Evolutionary conservation across 2,329 filamentous ascomycete genomes (phyloP).

Genomic region (Beauveria bassiana): DNA sequence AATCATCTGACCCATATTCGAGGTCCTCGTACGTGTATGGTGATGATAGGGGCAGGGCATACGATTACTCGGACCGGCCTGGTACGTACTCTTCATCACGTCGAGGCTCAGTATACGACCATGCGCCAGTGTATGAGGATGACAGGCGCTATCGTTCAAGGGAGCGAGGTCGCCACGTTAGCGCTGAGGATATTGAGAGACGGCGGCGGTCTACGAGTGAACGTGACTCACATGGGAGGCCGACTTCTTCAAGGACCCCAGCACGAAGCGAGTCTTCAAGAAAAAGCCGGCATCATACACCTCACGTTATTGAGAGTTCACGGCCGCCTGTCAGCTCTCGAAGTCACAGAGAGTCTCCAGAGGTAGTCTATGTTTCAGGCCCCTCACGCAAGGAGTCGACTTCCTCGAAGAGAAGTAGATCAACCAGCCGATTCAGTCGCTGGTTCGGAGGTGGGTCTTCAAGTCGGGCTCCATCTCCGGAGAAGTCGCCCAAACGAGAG

Average conservation of each 20-base stretch:
- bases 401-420: conserved; percentile 15
- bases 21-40: conserved; percentile 4
- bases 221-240: conserved; percentile 20
- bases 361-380: background rate
- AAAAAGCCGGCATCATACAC: conserved; percentile 18
- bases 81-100: conserved; percentile 1
- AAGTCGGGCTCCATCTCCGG: conserved; percentile 19
- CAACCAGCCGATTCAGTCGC: conserved; percentile 20
- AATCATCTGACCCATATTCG: conserved; percentile 1
- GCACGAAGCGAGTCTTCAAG: conserved; percentile 24
- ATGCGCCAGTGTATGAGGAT: background rate
- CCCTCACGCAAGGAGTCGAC: conserved; percentile 6
- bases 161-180: background rate
- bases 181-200: conserved; percentile 19
- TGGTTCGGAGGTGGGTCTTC: conserved; percentile 20
- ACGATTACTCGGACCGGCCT: background rate
- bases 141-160: conserved; percentile 1
- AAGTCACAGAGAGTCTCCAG: background rate
- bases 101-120: conserved; percentile 7
- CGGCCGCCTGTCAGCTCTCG: conserved; percentile 27
- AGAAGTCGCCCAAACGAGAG: conserved; percentile 14
- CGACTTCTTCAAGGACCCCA: conserved; percentile 21
- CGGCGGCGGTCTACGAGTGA: conserved; percentile 21
- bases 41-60: background rate
- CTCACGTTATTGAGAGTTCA: conserved; percentile 26